Evolutionary conservation across 2,329 filamentous ascomycete genomes (phyloP).

Genomic region (Cladosporium colombiae): DNA sequence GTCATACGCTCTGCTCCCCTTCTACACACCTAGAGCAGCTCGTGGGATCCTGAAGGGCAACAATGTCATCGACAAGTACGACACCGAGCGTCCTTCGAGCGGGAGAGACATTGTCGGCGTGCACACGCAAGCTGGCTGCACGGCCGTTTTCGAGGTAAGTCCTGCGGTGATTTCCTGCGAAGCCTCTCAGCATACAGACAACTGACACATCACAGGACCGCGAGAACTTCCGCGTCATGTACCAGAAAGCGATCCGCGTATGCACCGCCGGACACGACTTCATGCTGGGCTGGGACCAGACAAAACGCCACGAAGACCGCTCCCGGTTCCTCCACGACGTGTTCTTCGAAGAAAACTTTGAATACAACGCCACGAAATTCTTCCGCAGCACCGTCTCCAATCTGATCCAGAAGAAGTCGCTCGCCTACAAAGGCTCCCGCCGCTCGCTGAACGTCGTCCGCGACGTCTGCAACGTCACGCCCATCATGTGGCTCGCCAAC

Average conservation of each 20-base stretch:
- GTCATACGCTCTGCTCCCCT: constrained; percentile 50
- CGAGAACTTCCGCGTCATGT: constrained; percentile 52
- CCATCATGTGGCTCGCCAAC: constrained; percentile 64
- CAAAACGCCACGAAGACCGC: constrained; percentile 44
- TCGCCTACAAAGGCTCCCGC: constrained; percentile 48
- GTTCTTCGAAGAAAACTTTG: constrained; percentile 48
- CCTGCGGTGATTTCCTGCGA: not conserved
- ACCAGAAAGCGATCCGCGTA: constrained; percentile 45
- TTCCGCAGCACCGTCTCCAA: constrained; percentile 46
- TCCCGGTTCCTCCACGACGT: constrained; percentile 49
- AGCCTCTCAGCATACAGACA: not conserved
- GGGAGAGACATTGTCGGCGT: constrained; percentile 49
- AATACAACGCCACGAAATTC: constrained; percentile 46
- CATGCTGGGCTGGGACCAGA: constrained; percentile 46
- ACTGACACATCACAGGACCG: constrained; percentile 38
- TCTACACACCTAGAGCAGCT: constrained; percentile 54
- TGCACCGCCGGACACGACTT: constrained; percentile 51
- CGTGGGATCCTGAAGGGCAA: constrained; percentile 51
- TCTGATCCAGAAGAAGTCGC: constrained; percentile 50
- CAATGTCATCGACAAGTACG: constrained; percentile 44
- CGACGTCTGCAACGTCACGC: constrained; percentile 68
- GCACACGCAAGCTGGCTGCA: constrained; percentile 53
- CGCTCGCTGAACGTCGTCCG: constrained; percentile 49
- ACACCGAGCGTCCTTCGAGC: constrained; percentile 45
- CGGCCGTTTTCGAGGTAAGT: constrained; percentile 46